These are phyloP conservation scores for Amanita molliuscula DNA, from an alignment of 768 basidiomycete genomes.

Conservation along the genomic window DNA sequence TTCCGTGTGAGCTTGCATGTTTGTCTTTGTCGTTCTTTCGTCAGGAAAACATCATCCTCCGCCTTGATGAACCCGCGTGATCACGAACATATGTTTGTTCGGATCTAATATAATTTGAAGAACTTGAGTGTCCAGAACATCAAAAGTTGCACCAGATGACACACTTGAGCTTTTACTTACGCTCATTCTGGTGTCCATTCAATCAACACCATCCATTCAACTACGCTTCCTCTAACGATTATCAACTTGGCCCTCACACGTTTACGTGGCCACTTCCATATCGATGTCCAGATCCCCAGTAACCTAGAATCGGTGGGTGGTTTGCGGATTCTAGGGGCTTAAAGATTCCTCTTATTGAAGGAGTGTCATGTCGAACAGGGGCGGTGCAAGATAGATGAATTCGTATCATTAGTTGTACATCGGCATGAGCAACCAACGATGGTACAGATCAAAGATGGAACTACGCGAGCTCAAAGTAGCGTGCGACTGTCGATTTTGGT, in stretches of 20 bases:
- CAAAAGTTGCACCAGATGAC: no score
- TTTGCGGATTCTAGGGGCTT: no score
- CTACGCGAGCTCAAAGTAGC: conserved; percentile 76
- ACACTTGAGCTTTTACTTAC: conserved; percentile 28
- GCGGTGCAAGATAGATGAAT: conserved; percentile 17
- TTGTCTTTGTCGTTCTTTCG: no score
- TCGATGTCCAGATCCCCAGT: conserved; percentile 16
- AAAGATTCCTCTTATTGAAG: conserved; percentile 31
- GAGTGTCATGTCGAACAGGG: conserved; percentile 7
- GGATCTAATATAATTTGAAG: no score
- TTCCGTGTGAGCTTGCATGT: no score
- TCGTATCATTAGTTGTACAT: conserved; percentile 36
- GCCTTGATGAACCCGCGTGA: no score
- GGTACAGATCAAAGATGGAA: no score
- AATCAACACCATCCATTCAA: conserved; percentile 21
- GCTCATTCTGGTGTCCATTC: conserved; percentile 40
- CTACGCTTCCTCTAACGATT: no score
- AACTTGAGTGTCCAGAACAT: no score
- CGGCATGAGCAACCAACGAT: conserved; percentile 10
- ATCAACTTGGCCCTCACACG: conserved; percentile 15
- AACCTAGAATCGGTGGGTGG: conserved; percentile 10
- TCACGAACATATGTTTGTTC: no score
- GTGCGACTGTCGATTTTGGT: conserved; percentile 43
- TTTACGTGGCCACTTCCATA: conserved; percentile 20
- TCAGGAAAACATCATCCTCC: no score